phyloP scores from a whole-genome alignment of 2,329 filamentous ascomycete genomes.

The Camillea tinctor region DNA sequence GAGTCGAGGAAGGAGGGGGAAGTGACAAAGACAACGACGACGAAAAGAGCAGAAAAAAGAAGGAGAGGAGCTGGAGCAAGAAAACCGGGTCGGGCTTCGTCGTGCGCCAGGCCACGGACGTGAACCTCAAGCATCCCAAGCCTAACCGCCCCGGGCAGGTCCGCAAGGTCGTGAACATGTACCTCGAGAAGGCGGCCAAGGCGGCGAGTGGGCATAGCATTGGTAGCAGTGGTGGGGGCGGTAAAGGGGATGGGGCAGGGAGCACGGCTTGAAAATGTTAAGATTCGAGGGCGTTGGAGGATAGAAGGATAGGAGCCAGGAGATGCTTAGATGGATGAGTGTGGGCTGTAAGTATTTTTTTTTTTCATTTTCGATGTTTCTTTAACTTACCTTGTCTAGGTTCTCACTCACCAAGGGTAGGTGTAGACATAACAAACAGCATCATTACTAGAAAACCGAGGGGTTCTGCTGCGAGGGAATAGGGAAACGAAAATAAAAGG shows the following conservation, averaged over 20 bases:
- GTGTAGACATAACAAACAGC: no score
- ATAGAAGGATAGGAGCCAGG: no score
- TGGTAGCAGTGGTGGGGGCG: slow-evolving; percentile 6
- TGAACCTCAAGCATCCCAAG: slow-evolving; percentile 29
- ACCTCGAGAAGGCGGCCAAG: slow-evolving; percentile 29
- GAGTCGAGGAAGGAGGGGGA: neutral
- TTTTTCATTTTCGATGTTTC: no score
- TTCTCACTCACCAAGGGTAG: no score
- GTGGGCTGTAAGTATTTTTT: no score
- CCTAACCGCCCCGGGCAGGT: slow-evolving; percentile 31
- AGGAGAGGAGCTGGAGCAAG: slow-evolving; percentile 24
- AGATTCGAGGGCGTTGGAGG: neutral
- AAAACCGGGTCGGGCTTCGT: slow-evolving; percentile 35
- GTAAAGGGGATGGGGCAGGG: slow-evolving; percentile 8
- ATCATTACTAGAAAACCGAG: no score
- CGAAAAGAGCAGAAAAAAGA: neutral
- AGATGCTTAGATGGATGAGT: no score
- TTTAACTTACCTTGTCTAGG: no score
- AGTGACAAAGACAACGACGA: slow-evolving; percentile 1
- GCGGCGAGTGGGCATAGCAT: slow-evolving; percentile 6
- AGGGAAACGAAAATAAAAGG: no score
- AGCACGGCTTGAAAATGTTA: neutral
- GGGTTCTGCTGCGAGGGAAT: no score
- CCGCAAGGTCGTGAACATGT: slow-evolving; percentile 33
- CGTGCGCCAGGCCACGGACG: slow-evolving; percentile 27